These are phyloP conservation scores for Protoeuglena noctilucae DNA, from an alignment of 139 green algal species.

Conservation along the genomic window DNA sequence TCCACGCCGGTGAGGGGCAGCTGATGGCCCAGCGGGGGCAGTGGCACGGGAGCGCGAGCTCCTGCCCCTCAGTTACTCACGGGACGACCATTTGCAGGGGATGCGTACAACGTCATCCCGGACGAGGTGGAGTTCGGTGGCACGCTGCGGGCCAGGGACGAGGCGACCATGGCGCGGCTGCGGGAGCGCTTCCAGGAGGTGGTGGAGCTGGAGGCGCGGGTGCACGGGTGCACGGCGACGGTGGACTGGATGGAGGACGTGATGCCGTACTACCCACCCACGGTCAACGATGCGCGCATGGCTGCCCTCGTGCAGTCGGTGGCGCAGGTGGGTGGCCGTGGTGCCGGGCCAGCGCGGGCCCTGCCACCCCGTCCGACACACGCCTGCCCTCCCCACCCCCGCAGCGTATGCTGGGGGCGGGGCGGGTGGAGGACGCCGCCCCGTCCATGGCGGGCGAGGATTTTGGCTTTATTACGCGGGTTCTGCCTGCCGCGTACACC, in stretches of 20 bases:
- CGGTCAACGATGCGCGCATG: conserved; percentile 1
- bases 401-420: too few relatives aligned
- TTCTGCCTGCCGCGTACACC: neutral
- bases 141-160: conserved; percentile 4
- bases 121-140: conserved; percentile 11
- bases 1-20: conserved; percentile 10
- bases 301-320: neutral
- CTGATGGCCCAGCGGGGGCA: too few relatives aligned
- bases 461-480: conserved; percentile 2
- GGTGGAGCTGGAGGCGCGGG: neutral
- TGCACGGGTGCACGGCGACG: conserved; percentile 6
- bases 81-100: neutral
- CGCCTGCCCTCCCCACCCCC: too few relatives aligned
- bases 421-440: conserved; percentile 3
- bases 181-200: neutral
- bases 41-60: too few relatives aligned
- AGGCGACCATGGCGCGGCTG: neutral
- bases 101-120: conserved; percentile 15
- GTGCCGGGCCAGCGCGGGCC: too few relatives aligned
- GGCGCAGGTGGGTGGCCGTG: neutral
- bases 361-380: too few relatives aligned
- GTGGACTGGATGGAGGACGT: conserved; percentile 2
- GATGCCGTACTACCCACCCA: conserved; percentile 6
- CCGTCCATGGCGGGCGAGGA: conserved; percentile 4
- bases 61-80: too few relatives aligned